Evolutionary conservation across 192 early-diverging fungal genomes (phyloP).

Genomic region (Mortierella hygrophila): DNA sequence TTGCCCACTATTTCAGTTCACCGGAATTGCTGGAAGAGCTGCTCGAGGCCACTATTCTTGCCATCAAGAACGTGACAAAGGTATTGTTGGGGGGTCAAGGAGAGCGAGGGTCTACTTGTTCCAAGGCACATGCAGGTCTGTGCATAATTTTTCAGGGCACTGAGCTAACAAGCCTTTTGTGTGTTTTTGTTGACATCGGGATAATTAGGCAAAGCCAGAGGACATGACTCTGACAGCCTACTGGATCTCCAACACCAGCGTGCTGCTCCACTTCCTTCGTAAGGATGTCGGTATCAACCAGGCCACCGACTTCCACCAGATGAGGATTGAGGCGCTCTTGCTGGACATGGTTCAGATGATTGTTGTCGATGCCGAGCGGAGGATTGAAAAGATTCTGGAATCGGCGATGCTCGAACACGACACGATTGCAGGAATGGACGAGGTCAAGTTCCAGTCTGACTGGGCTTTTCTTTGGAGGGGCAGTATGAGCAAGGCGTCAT

Average conservation of each 20-base stretch:
- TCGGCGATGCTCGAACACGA: conserved; percentile 77
- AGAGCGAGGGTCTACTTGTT: background rate
- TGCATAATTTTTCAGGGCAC: background rate
- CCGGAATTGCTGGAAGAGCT: conserved; percentile 81
- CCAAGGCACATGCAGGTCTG: background rate
- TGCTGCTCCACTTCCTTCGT: conserved; percentile 89
- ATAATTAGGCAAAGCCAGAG: conserved; percentile 56
- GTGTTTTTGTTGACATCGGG: conserved; percentile 2
- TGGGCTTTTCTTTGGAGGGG: conserved; percentile 69
- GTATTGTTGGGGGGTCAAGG: conserved; percentile 26
- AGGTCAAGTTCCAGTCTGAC: conserved; percentile 69
- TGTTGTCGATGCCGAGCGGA: conserved; percentile 72
- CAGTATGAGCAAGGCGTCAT: conserved; percentile 41
- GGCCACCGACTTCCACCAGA: conserved; percentile 79
- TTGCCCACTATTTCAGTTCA: conserved; percentile 85
- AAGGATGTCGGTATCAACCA: conserved; percentile 82
- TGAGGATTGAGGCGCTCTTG: conserved; percentile 85
- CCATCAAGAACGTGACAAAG: conserved; percentile 70
- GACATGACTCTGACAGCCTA: conserved; percentile 77
- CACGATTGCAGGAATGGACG: conserved; percentile 74
- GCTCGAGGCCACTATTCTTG: conserved; percentile 66
- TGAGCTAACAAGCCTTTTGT: background rate
- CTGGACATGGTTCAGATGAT: conserved; percentile 76
- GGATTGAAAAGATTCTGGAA: conserved; percentile 77
- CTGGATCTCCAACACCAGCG: conserved; percentile 90